Percentiles rank a stretch among this genome's conserved stretches.
phyloP scores from a whole-genome alignment of 2,329 filamentous ascomycete genomes.

The Dendryphion nanum region DNA sequence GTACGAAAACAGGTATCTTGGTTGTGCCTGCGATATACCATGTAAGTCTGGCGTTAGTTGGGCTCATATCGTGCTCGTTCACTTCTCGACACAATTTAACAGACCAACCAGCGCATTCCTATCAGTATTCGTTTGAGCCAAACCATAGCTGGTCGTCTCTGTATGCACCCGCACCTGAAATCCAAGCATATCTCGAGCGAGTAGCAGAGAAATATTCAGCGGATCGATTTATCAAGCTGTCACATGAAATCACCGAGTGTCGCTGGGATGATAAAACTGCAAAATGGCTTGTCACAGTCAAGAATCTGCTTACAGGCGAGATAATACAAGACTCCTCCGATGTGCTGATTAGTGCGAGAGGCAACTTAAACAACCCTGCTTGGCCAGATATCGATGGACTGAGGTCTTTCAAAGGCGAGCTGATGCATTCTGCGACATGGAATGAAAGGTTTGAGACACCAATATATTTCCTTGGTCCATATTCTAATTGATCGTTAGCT shows the following conservation, averaged over 20 bases:
- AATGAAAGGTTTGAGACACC: constrained; percentile 29
- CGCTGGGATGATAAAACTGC: constrained; percentile 31
- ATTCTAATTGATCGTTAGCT: constrained; percentile 14
- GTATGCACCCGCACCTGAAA: constrained; percentile 40
- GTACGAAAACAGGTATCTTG: constrained; percentile 43
- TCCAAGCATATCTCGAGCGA: constrained; percentile 37
- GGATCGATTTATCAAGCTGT: constrained; percentile 38
- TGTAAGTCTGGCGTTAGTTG: no score
- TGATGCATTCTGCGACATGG: constrained; percentile 38
- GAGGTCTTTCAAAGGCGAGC: constrained; percentile 28
- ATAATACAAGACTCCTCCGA: constrained; percentile 23
- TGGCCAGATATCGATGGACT: constrained; percentile 37
- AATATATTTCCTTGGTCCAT: no score
- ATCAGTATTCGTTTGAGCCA: constrained; percentile 45
- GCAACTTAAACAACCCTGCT: constrained; percentile 28
- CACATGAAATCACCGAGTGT: constrained; percentile 35
- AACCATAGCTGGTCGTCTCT: constrained; percentile 42
- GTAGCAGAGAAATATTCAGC: constrained; percentile 37
- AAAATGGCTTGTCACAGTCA: constrained; percentile 38
- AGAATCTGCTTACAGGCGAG: constrained; percentile 29
- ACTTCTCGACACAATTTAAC: no score
- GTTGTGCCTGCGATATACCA: constrained; percentile 45
- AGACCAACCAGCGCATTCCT: constrained; percentile 34
- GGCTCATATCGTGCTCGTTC: no score
- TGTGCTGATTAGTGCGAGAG: constrained; percentile 32